Base-by-base conservation (phyloP, 73 alveolate species). In the Paramecium sexaurelia region DNA sequence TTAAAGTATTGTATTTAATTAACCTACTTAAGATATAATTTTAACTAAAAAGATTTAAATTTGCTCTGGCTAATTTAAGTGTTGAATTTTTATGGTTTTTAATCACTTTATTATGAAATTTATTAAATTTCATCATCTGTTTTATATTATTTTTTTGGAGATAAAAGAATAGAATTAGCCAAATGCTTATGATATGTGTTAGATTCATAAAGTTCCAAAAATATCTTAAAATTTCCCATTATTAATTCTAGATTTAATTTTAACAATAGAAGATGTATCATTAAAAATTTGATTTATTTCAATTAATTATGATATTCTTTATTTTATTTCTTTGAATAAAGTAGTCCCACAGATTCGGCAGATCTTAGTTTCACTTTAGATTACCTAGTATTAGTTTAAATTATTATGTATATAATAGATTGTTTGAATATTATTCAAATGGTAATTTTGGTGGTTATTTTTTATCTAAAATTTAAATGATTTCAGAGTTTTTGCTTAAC, bases 221-320 rank as follows among this genome's bases (percentile, higher is more conserved):
- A 73, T 4, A 66, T 73, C 15, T 73, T 73, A 10, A 73, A 73
- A 36, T 73, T n/a, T 73, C 27, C 35, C 87, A 39, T 73, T 33
- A 39, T 73, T 73, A 15, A 36, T 27, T 39, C 87, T 33, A 33
- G 33, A 37, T 11, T 61, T 73, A 20, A 73, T 36, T 73, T 73
- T 73, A 73, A n/a, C n/a, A n/a, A 73, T 36, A 39, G 87, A 66
- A 27, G 87, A 73, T 35, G 87, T 73, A 10, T 35, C 87, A 27
- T 36, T 73, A 15, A 73, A 33, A 36, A 73, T 15, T 35, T 73
- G 55, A 73, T 73, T 36, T 33, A 73, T 73, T 0, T 73, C 67
- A n/a, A 73, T 33, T 73, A 33, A 11, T 33, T 36, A 17, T 9
- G 33, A 39, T 5, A 33, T 17, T 73, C 66, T 36, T 22, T 73